These are phyloP conservation scores for Candida anutae DNA, from an alignment of 1,139 yeast genomes.

Conservation along the genomic window DNA sequence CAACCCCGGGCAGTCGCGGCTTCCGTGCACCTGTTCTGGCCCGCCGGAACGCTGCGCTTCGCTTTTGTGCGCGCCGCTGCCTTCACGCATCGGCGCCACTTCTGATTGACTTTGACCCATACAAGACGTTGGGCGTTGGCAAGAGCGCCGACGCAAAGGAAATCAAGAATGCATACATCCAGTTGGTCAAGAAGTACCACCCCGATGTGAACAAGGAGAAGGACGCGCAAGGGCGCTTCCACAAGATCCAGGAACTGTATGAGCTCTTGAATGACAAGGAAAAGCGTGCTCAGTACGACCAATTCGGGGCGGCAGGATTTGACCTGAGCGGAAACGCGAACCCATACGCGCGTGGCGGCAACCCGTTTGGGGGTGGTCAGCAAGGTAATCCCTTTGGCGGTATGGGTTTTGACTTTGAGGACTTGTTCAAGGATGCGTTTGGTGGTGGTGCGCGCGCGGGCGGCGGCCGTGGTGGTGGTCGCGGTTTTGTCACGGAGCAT, in stretches of 20 bases:
- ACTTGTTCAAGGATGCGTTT: constrained; percentile 75
- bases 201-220: constrained; percentile 94
- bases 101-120: constrained; percentile 60
- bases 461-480: constrained; percentile 25
- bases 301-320: constrained; percentile 83
- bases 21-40: no score
- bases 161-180: constrained; percentile 89
- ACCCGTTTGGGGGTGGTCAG: constrained; percentile 35
- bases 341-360: constrained; percentile 42
- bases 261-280: constrained; percentile 83
- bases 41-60: no score
- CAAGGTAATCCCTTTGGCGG: constrained; percentile 34
- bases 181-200: constrained; percentile 87
- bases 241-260: constrained; percentile 88
- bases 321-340: constrained; percentile 56
- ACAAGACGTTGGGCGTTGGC: constrained; percentile 71
- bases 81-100: constrained; percentile 20
- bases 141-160: constrained; percentile 68
- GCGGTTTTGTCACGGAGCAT: constrained; percentile 57
- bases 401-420: constrained; percentile 67
- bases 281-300: constrained; percentile 86
- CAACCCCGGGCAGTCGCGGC: no score
- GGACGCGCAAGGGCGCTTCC: constrained; percentile 83
- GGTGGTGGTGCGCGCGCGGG: constrained; percentile 40
- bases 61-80: constrained; percentile 6